Conservation (phyloP, 495 filamentous ascomycete genomes). For the Barbatosphaeria neglecta region DNA sequence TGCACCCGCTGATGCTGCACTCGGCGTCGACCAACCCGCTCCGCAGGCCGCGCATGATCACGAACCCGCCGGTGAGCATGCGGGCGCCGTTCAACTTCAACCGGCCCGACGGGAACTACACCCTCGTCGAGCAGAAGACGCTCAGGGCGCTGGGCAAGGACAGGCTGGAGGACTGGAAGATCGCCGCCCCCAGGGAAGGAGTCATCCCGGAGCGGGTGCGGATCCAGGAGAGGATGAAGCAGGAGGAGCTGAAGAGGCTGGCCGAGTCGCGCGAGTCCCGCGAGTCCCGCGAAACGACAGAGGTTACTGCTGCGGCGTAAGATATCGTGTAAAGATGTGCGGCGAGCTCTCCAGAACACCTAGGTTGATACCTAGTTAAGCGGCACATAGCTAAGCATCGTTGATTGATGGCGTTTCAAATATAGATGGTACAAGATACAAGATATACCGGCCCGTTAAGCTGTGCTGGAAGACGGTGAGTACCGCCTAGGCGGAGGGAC, state of each 20-base stretch:
- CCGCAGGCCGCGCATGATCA: conserved; percentile 53
- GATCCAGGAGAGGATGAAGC: conserved; percentile 39
- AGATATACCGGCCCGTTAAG: too few relatives aligned
- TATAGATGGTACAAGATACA: too few relatives aligned
- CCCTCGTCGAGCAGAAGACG: conserved; percentile 58
- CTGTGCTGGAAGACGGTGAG: too few relatives aligned
- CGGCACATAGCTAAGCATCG: too few relatives aligned
- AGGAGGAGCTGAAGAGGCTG: conserved; percentile 29
- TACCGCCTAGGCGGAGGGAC: too few relatives aligned
- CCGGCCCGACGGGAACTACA: conserved; percentile 48
- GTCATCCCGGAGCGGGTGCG: conserved; percentile 28
- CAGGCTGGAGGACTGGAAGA: conserved; percentile 50
- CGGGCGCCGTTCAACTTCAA: conserved; percentile 55
- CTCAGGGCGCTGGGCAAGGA: conserved; percentile 47
- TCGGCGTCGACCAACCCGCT: conserved; percentile 49
- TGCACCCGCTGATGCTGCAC: conserved; percentile 69
- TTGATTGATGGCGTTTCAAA: too few relatives aligned
- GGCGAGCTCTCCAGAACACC: too few relatives aligned
- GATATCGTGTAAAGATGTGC: background rate
- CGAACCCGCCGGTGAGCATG: conserved; percentile 56
- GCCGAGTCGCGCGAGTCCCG: conserved; percentile 7
- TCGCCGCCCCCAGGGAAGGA: conserved; percentile 37
- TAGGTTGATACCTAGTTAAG: too few relatives aligned
- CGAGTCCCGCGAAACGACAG: conserved; percentile 2
- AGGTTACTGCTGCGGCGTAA: background rate